Evolutionary conservation across 257 asterid genomes (phyloP).

Genomic region (Phtheirospermum japonicum): DNA sequence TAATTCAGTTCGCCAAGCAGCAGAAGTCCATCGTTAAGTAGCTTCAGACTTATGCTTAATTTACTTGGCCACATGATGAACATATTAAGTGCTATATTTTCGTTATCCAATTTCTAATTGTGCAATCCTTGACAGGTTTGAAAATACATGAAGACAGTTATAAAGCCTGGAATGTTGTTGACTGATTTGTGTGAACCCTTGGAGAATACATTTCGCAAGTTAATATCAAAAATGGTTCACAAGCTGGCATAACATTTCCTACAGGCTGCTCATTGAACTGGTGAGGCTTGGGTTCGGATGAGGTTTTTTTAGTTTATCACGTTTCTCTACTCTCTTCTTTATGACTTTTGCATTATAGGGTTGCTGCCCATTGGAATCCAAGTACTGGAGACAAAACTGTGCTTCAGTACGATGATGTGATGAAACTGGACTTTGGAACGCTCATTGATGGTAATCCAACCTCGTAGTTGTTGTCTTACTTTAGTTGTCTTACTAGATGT

Average conservation of each 20-base stretch:
- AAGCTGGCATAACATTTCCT: constrained; percentile 99
- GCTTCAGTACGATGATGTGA: too few species aligned
- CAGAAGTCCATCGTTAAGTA: constrained; percentile 99
- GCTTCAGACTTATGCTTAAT: constrained; percentile 10
- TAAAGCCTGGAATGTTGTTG: constrained; percentile 98
- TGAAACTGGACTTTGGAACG: too few species aligned
- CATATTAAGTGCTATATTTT: background rate
- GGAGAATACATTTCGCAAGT: constrained; percentile 87
- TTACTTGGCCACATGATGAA: constrained; percentile 6
- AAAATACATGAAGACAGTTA: constrained; percentile 60
- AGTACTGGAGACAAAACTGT: too few species aligned
- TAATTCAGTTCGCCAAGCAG: too few species aligned
- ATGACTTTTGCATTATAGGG: too few species aligned
- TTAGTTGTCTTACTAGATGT: too few species aligned
- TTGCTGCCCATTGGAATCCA: too few species aligned
- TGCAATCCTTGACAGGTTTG: constrained; percentile 64
- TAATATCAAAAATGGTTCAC: constrained; percentile 90
- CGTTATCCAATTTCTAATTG: background rate
- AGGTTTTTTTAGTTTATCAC: too few species aligned
- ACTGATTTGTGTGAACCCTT: constrained; percentile 92
- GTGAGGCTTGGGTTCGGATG: constrained; percentile 36
- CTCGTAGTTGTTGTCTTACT: too few species aligned
- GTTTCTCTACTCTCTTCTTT: too few species aligned
- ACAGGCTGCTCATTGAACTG: constrained; percentile 97
- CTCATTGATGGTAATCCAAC: too few species aligned